These are phyloP conservation scores for Pinus taeda DNA, from an alignment of 75 land plant genomes.

Conservation along the genomic window DNA sequence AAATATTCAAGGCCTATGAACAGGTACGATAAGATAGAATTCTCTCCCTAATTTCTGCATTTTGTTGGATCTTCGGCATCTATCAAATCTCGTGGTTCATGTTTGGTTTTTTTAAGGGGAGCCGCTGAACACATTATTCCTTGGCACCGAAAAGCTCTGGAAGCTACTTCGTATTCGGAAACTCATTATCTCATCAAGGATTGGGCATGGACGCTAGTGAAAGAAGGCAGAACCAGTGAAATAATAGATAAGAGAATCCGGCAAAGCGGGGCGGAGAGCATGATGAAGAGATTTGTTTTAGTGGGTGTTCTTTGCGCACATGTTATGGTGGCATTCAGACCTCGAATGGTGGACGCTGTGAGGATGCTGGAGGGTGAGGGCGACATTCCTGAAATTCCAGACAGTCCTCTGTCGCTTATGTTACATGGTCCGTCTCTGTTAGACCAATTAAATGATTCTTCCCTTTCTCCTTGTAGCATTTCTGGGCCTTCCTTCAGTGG, in stretches of 20 bases:
- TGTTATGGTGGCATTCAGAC: conserved; percentile 29
- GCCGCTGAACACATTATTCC: too few relatives aligned
- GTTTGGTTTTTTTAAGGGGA: too few relatives aligned
- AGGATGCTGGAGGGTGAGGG: conserved; percentile 29
- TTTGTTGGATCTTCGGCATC: too few relatives aligned
- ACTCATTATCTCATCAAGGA: conserved; percentile 4
- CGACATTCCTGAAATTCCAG: conserved; percentile 12
- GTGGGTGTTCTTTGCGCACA: conserved; percentile 38
- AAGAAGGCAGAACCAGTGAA: neutral
- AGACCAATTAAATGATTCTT: too few relatives aligned
- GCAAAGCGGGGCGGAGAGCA: neutral
- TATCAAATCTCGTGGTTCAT: too few relatives aligned
- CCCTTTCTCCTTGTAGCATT: too few relatives aligned
- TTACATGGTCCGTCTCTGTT: too few relatives aligned
- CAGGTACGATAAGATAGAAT: too few relatives aligned
- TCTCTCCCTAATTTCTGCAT: too few relatives aligned
- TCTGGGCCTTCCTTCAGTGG: too few relatives aligned
- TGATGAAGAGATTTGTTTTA: conserved; percentile 16
- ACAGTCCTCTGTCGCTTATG: conserved; percentile 19
- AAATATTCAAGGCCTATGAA: too few relatives aligned
- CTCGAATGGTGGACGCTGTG: conserved; percentile 21
- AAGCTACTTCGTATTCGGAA: neutral
- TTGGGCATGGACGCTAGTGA: conserved; percentile 32
- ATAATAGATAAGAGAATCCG: neutral
- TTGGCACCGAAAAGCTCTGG: conserved; percentile 35